Percentiles rank a stretch among this genome's conserved stretches.
These are phyloP conservation scores for Knoxia roxburghii DNA, from an alignment of 257 asterid species.

Conservation along the genomic window DNA sequence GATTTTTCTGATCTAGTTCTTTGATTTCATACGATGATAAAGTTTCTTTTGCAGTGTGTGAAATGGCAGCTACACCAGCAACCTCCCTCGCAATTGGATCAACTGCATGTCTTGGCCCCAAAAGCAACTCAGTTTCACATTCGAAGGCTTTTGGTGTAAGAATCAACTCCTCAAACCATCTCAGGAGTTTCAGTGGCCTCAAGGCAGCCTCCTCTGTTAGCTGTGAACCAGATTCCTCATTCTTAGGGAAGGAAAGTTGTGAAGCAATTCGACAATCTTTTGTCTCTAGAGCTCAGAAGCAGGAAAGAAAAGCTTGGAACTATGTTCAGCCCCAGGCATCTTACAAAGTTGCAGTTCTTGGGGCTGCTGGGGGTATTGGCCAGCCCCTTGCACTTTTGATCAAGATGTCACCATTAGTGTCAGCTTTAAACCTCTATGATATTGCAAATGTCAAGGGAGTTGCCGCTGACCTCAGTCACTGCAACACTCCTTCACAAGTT, in stretches of 20 bases:
- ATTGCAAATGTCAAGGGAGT: slow-evolving; percentile 83
- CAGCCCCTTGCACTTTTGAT: slow-evolving; percentile 74
- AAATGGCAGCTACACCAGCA: slow-evolving; percentile 73
- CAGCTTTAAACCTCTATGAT: slow-evolving; percentile 63
- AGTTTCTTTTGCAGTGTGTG: slow-evolving; percentile 32
- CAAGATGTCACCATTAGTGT: slow-evolving; percentile 88
- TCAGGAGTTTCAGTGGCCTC: slow-evolving; percentile 46
- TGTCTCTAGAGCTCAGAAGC: slow-evolving; percentile 29
- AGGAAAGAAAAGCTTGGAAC: slow-evolving; percentile 26
- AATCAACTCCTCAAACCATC: slow-evolving; percentile 36
- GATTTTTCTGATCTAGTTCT: background rate
- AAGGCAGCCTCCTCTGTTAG: slow-evolving; percentile 34
- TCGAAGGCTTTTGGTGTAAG: slow-evolving; percentile 42
- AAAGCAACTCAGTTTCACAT: slow-evolving; percentile 29
- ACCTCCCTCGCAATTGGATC: slow-evolving; percentile 52
- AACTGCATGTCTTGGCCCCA: slow-evolving; percentile 36
- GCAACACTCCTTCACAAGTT: slow-evolving; percentile 80
- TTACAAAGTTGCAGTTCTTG: slow-evolving; percentile 74
- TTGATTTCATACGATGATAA: background rate
- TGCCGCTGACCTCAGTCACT: slow-evolving; percentile 84
- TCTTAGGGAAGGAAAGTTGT: slow-evolving; percentile 41
- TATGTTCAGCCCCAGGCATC: slow-evolving; percentile 71
- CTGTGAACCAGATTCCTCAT: slow-evolving; percentile 36
- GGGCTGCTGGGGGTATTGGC: slow-evolving; percentile 87
- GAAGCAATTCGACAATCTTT: slow-evolving; percentile 30